These are phyloP conservation scores for Rhynchosporium secalis DNA, from an alignment of 2,329 filamentous ascomycete species.

Conservation along the genomic window DNA sequence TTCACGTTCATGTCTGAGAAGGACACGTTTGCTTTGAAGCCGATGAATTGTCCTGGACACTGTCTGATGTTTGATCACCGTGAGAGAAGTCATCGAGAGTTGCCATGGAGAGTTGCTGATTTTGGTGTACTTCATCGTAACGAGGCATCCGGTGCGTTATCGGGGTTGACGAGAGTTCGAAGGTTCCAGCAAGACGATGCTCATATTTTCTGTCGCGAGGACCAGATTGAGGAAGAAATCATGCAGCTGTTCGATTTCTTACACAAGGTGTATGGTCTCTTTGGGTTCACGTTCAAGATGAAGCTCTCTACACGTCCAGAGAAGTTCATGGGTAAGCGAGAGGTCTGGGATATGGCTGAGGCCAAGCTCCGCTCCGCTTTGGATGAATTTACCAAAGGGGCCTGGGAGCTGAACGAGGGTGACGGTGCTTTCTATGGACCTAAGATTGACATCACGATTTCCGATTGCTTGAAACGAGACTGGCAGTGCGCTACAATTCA, in stretches of 20 bases:
- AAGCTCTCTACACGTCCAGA: conserved; percentile 90
- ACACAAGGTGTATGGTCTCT: conserved; percentile 73
- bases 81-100: conserved; percentile 82
- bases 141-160: conserved; percentile 88
- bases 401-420: conserved; percentile 90
- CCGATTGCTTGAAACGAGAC: conserved; percentile 80
- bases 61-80: conserved; percentile 84
- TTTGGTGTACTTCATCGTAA: conserved; percentile 96
- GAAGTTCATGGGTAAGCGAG: conserved; percentile 81
- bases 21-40: conserved; percentile 82
- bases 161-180: conserved; percentile 86
- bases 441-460: conserved; percentile 97
- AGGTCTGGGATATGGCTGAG: conserved; percentile 89
- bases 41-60: conserved; percentile 98
- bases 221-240: conserved; percentile 75
- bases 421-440: conserved; percentile 98
- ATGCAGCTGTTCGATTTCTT: conserved; percentile 86
- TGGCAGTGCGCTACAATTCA: conserved; percentile 94
- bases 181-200: conserved; percentile 96
- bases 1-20: conserved; percentile 84
- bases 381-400: conserved; percentile 67
- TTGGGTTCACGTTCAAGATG: conserved; percentile 89
- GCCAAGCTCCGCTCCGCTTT: conserved; percentile 76
- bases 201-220: conserved; percentile 90
- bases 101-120: conserved; percentile 91